Base-by-base conservation (phyloP, 441 rosid species). In the Daphne laureola region DNA sequence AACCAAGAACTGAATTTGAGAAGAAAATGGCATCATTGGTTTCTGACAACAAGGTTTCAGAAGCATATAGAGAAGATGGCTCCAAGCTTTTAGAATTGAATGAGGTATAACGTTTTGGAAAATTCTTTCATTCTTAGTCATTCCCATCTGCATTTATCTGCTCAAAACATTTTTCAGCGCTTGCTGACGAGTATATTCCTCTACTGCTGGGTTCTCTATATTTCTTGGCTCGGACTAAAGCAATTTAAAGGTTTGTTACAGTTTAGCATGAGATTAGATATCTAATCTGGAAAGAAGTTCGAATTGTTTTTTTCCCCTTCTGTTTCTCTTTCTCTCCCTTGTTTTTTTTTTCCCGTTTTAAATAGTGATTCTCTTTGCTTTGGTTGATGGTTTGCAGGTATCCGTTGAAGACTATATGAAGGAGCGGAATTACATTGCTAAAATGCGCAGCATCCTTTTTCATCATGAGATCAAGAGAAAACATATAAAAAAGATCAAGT, bases 1-100 rank as follows among this genome's bases (percentile, higher is more conserved):
- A 89, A 64, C 97, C 98, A 51, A 73, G 97, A 78, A 89, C 97
- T 46, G 87, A 80, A 43, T 84, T 92, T 76, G 98, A 92, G 87
- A 89, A 76, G 74, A 80, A 77, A 79, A 89, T 92, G 71, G 92
- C 92, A 43, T 78, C 84, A 53, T 66, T 92, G 55, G 83, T 87
- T 47, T 27, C 71, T 58, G 86, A 83, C 51, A 67, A 70, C 27
- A 74, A 77, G 61, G 78, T 86, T 63, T 62, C 54, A 62, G 90
- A 83, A 72, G 95, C 98, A 59, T 87, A 89, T 58, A 73, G 73
- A 51, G 78, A 80, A 58, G 98, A 92, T 73, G 97, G 95, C 18
- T 74, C 92, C 38, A 78, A 69, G 66, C 89, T 92, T 66, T 94
- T 92, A 46, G 97, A 92, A 57, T 63, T 89, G 64, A 92, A 86